Percentiles rank a stretch among this genome's conserved stretches.
Conservation (phyloP, 2,329 filamentous ascomycete species). For the Zasmidium citrigriseum region DNA sequence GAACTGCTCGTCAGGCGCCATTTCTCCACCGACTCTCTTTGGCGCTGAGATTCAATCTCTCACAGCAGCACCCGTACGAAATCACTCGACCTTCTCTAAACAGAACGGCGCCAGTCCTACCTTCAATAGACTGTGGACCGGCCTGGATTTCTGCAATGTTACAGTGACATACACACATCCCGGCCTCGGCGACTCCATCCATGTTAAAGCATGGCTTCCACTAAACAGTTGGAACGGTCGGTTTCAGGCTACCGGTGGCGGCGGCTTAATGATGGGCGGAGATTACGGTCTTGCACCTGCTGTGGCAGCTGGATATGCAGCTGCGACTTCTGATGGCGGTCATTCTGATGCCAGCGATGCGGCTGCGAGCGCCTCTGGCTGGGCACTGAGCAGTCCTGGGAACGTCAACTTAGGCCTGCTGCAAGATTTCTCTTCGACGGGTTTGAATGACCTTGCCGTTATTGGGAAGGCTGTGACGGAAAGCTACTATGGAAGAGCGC, state of each 20-base stretch:
- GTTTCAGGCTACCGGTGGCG: conserved; percentile 42
- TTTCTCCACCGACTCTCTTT: background rate
- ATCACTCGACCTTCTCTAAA: background rate
- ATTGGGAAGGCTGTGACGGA: conserved; percentile 30
- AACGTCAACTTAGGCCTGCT: conserved; percentile 35
- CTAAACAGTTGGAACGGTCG: conserved; percentile 34
- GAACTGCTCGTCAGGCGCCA: background rate
- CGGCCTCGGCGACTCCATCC: conserved; percentile 35
- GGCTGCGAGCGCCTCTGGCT: background rate
- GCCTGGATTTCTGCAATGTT: conserved; percentile 34
- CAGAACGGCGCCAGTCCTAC: background rate
- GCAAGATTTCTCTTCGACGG: conserved; percentile 32
- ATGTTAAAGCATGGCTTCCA: conserved; percentile 36
- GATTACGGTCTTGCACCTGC: conserved; percentile 6
- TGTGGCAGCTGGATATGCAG: conserved; percentile 27
- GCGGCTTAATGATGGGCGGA: conserved; percentile 29
- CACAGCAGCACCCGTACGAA: background rate
- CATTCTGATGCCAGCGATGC: conserved; percentile 7
- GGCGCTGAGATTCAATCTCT: conserved; percentile 2
- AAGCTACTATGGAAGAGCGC: conserved; percentile 32
- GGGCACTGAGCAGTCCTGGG: conserved; percentile 23
- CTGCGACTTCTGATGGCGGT: conserved; percentile 30
- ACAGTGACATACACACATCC: conserved; percentile 41
- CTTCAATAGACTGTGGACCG: background rate
- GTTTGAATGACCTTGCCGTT: conserved; percentile 32